Evolutionary conservation across 139 green algal species (phyloP), one percentile per base, ranked within the genome.

Genomic region (Gonium pectorale): DNA sequence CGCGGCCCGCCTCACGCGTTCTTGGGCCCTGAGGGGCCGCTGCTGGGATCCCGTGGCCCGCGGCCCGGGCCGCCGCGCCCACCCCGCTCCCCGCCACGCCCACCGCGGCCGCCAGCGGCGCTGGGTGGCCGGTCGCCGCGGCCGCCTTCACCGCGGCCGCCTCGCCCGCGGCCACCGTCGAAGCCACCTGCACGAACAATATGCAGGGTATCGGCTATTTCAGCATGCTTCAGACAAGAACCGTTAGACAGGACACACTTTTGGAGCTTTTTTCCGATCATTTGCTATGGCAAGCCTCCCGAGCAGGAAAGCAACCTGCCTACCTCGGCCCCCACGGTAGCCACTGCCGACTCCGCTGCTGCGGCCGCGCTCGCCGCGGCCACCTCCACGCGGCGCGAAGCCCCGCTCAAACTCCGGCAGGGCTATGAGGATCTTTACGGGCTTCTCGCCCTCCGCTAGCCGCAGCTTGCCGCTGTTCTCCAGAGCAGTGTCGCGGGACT

Each of bases 181-280:
- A 60, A 85, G 27, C 79, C 79, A 1, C 79, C 79, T 85, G 64
- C 44, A 68, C n/a, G n/a, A n/a, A n/a, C n/a, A n/a, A n/a, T n/a
- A n/a, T 11, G 46, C 46, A 54, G 13, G 46, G 46, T 15, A 54
- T n/a, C n/a, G 46, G 46, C 46, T 54, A 11, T 24, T 54, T 54
- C 46, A 54, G 46, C 46, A 54, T 15, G 46, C 46, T 11, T 54
- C 15, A 11, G 15, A 24, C 13, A 11, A 54, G 46, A 11, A 24
- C 46, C 46, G 46, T 54, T 24, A 11, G 46, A 54, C 46, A 54
- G 46, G 13, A 15, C 46, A 54, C 46, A 15, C 46, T 15, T 54
- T 11, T 54, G 46, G n/a, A n/a, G n/a, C n/a, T n/a, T n/a, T n/a
- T n/a, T n/a, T n/a, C n/a, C n/a, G n/a, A n/a, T n/a, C n/a, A n/a